Conservation (phyloP, 495 filamentous ascomycete species). For the Daldinia childiae region DNA sequence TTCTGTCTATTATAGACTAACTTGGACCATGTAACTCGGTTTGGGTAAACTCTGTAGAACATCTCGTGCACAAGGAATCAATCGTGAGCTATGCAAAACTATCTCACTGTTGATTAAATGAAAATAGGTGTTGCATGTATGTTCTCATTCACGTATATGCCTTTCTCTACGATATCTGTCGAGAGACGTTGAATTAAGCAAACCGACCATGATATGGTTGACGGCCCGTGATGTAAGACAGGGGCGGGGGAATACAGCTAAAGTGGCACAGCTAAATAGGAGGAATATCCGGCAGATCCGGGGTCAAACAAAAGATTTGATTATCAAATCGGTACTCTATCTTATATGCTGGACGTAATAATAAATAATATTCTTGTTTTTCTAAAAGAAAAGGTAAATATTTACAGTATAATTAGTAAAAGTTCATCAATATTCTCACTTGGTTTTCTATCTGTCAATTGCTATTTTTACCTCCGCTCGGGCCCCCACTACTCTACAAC, state of each 20-base stretch:
- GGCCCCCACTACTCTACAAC: not conserved
- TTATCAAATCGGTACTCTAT: too few species aligned
- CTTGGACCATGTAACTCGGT: too few species aligned
- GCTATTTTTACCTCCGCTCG: not conserved
- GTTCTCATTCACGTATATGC: not conserved
- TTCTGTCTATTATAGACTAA: not conserved
- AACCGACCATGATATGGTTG: not conserved
- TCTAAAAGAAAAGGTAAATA: too few species aligned
- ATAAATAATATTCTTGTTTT: too few species aligned
- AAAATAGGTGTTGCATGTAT: not conserved
- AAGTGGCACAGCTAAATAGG: not conserved
- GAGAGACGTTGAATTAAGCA: not conserved
- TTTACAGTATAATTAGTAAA: too few species aligned
- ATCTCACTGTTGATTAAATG: not conserved
- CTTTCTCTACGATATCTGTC: not conserved
- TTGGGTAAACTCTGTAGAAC: too few species aligned
- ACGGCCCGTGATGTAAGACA: not conserved
- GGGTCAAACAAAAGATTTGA: not conserved
- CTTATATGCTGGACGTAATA: too few species aligned
- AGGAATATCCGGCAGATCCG: not conserved
- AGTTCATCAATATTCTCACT: not conserved
- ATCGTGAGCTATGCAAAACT: not conserved
- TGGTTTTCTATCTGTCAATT: too few species aligned
- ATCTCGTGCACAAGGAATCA: too few species aligned
- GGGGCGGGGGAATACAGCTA: not conserved